These are phyloP conservation scores for Solanum medicagineum DNA, from an alignment of 257 asterid genomes.

Conservation along the genomic window DNA sequence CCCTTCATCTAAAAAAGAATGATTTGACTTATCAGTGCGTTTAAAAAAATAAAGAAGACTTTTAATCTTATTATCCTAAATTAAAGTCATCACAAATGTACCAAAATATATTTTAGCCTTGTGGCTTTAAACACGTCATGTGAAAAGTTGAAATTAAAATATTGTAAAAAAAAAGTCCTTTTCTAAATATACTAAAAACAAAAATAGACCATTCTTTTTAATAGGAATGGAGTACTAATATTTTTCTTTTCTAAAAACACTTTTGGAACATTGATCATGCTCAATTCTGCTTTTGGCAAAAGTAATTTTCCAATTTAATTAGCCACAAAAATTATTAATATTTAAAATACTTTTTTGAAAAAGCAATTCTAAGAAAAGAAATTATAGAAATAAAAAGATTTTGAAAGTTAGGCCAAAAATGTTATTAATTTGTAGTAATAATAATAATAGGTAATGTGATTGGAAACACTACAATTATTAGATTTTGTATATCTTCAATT, in stretches of 20 bases:
- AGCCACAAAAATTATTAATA: background rate
- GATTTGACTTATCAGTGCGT: no score
- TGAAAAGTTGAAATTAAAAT: no score
- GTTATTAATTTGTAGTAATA: background rate
- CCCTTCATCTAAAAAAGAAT: no score
- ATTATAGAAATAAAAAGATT: background rate
- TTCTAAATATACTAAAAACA: no score
- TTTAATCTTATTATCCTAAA: no score
- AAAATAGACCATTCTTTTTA: no score
- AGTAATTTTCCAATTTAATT: background rate
- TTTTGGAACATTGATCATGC: background rate
- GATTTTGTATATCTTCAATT: background rate
- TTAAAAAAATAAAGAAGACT: no score
- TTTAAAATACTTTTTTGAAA: background rate
- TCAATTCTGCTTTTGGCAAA: background rate
- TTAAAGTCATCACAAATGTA: no score
- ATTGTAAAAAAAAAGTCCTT: no score
- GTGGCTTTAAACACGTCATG: no score
- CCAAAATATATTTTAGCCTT: no score
- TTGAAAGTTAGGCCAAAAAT: background rate
- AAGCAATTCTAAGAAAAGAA: background rate
- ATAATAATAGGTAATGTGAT: background rate
- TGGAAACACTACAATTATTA: background rate
- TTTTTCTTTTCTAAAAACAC: background rate
- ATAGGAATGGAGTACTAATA: no score